A percentile compares a stretch with the other conserved stretches of the same genome.
Evolutionary conservation across 352 stramenopile species (phyloP).

Genomic region (Chrysophaeum taylorii): DNA sequence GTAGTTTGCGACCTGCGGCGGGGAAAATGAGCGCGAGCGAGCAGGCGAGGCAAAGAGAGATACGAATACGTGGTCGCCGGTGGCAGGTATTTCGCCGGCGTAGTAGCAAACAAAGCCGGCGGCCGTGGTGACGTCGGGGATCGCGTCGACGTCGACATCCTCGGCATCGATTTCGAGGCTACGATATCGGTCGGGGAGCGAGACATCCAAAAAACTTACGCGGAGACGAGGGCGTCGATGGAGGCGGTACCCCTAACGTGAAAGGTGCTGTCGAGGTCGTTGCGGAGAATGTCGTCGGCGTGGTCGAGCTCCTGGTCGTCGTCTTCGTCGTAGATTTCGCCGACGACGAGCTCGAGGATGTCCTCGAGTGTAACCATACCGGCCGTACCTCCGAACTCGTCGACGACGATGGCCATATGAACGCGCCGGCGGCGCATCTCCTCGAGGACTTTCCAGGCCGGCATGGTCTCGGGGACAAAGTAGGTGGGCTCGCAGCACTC

Average conservation of each 20-base stretch:
- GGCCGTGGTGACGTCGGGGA: conserved; percentile 53
- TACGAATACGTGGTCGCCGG: conserved; percentile 49
- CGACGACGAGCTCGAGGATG: conserved; percentile 89
- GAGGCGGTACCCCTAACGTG: too few relatives aligned
- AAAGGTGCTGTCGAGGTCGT: background rate
- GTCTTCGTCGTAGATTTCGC: conserved; percentile 80
- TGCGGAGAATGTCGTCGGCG: conserved; percentile 44
- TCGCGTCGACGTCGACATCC: conserved; percentile 40
- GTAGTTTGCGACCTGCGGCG: background rate
- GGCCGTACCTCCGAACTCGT: conserved; percentile 69
- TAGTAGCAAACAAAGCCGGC: conserved; percentile 53
- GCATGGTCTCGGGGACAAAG: conserved; percentile 67
- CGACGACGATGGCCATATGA: conserved; percentile 70
- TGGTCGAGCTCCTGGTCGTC: conserved; percentile 63
- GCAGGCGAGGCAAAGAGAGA: background rate
- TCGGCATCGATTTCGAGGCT: conserved; percentile 40
- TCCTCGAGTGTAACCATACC: conserved; percentile 67
- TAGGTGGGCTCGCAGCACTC: conserved; percentile 59
- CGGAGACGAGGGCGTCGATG: too few relatives aligned
- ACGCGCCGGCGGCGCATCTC: conserved; percentile 62
- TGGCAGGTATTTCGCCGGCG: conserved; percentile 48
- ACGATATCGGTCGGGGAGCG: too few relatives aligned
- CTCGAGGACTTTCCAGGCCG: conserved; percentile 63
- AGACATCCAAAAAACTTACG: too few relatives aligned
- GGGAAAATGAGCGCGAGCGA: background rate